Evolutionary conservation across 176 grass and related monocot genomes (phyloP).

Genomic region (Sorghum bicolor): Sorghum_bicolor_NCBIv3 NC_012870.2:75827501-75828000

Average conservation of each 20-base stretch:
- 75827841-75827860: constrained; percentile 68
- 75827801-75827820: background rate
- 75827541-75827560: constrained; percentile 89
- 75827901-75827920: constrained; percentile 75
- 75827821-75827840: constrained; percentile 53
- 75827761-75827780: background rate
- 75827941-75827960: background rate
- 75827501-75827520: constrained; percentile 62
- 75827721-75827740: background rate
- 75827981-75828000: background rate
- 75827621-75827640: constrained; percentile 16
- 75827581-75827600: constrained; percentile 63
- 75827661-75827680: background rate
- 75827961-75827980: background rate
- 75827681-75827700: constrained; percentile 1
- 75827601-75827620: background rate
- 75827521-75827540: constrained; percentile 84
- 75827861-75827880: constrained; percentile 79
- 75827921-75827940: constrained; percentile 54
- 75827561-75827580: constrained; percentile 94
- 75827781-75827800: background rate
- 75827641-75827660: background rate
- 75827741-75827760: background rate
- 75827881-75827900: constrained; percentile 98
- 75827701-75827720: too few species aligned